A percentile compares a stretch with the other conserved stretches of the same genome.
Evolutionary conservation across 768 basidiomycete species (phyloP).

Genomic region (Rhizopogon vulgaris): DNA sequence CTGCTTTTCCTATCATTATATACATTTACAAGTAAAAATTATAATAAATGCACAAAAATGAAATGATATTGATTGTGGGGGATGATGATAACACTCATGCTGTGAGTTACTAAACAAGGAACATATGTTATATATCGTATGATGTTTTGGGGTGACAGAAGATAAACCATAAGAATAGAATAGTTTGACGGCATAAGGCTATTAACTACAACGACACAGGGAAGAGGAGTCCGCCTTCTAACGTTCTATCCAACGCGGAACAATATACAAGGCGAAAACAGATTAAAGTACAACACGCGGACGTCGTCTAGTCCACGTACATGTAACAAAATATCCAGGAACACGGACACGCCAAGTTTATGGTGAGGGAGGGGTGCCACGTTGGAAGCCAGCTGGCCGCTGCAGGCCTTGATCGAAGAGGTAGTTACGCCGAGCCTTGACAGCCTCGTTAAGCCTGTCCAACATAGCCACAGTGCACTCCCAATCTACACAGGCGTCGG

Average conservation of each 20-base stretch:
- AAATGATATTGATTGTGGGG: too few species aligned
- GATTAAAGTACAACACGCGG: neutral
- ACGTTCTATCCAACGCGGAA: neutral
- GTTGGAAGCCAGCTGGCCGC: constrained; percentile 23
- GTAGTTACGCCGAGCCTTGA: constrained; percentile 19
- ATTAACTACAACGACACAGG: neutral
- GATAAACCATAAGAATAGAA: constrained; percentile 1
- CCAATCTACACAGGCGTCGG: constrained; percentile 91
- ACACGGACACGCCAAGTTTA: neutral
- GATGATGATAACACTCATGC: too few species aligned
- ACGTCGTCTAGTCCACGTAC: neutral
- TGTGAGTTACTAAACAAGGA: neutral
- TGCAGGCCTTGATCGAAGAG: constrained; percentile 20
- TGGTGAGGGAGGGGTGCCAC: constrained; percentile 7
- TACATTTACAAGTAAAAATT: too few species aligned
- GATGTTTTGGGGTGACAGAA: neutral
- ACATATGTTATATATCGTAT: neutral
- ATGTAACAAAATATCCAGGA: neutral
- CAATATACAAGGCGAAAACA: neutral
- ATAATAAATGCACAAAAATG: too few species aligned
- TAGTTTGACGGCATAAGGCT: neutral
- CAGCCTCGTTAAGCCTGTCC: constrained; percentile 53
- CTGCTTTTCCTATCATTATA: too few species aligned
- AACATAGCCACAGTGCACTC: constrained; percentile 71
- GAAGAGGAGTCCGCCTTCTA: neutral